Evolutionary conservation across 495 filamentous ascomycete species (phyloP), one percentile per base, ranked within the genome.

Genomic region (Penicillium manginii): DNA sequence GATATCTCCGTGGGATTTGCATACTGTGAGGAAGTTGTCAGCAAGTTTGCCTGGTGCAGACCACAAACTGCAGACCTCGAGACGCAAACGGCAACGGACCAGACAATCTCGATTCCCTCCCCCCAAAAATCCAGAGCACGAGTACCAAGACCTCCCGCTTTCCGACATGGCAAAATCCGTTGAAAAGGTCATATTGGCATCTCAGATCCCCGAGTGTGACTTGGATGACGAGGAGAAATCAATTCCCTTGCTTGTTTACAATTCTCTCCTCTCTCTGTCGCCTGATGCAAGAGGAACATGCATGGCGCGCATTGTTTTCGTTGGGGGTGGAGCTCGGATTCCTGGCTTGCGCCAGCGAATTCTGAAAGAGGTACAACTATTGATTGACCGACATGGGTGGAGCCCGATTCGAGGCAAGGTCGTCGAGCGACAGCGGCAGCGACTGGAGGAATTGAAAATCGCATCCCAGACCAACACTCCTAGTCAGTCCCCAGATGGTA

Each of bases 281-380:
- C 76, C 92, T 2, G 94, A 98, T 74, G 84, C 90, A 19, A 86
- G 94, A 21, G 86, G 87, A 1, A 74, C 87, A 9, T 96, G 92
- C 71, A 94, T 97, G 90, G 85, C 92, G 7, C 89, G 93, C 50
- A 91, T 98, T 52, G 81, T 96, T 4, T 86, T 98, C 66, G 88
- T 88, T 0, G 94, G 94, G 35, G 92, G 92, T 6, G 88, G 88
- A 47, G 85, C 92, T 37, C 82, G 84, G 21, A 87, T 98, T 12
- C 83, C 90, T 2, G 94, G 94, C 5, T 75, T 98, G 2, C 92
- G 91, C 64, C 74, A 76, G n/a, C 86, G 94, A 8, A 81, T 96
- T 29, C 74, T 97, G 17, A 78, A 86, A 23, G 93, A 98, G 60
- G 79, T 98, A 0, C 78, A 78, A 6, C 59, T 68, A 0, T 67